Evolutionary conservation across 805 yeast species (phyloP).

Genomic region (Kluyveromyces siamensis): DNA sequence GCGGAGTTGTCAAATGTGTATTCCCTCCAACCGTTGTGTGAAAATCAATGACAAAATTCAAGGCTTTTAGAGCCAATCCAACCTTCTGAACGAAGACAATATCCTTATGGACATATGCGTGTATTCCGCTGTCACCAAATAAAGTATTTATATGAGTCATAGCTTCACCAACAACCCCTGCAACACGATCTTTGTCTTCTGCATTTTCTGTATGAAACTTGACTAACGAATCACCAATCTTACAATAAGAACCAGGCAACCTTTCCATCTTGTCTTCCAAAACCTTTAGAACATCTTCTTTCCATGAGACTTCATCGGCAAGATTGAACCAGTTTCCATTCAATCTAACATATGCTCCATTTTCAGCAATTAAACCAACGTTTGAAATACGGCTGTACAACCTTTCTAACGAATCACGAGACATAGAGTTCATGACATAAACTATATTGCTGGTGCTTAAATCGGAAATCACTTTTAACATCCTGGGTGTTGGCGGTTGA

Average conservation of each 20-base stretch:
- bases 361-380: conserved; percentile 81
- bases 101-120: conserved; percentile 65
- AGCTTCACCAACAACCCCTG: conserved; percentile 69
- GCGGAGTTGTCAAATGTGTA: conserved; percentile 19
- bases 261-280: conserved; percentile 48
- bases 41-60: conserved; percentile 41
- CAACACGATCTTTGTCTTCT: conserved; percentile 52
- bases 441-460: conserved; percentile 59
- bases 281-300: conserved; percentile 25
- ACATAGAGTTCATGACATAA: conserved; percentile 60
- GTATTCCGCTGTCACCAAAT: conserved; percentile 54
- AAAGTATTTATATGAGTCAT: conserved; percentile 77
- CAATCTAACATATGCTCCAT: conserved; percentile 70
- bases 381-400: conserved; percentile 57
- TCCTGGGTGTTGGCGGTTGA: conserved; percentile 53
- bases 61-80: conserved; percentile 47
- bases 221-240: conserved; percentile 66
- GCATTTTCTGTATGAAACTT: conserved; percentile 68
- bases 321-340: conserved; percentile 54
- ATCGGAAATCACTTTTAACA: conserved; percentile 48
- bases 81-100: conserved; percentile 65
- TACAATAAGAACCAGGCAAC: conserved; percentile 67
- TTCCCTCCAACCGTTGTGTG: conserved; percentile 24
- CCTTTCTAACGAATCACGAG: conserved; percentile 55
- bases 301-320: conserved; percentile 42